Percentiles rank a stretch among this genome's conserved stretches.
phyloP scores from a whole-genome alignment of 2,329 filamentous ascomycete species.

The Curvularia sp. region DNA sequence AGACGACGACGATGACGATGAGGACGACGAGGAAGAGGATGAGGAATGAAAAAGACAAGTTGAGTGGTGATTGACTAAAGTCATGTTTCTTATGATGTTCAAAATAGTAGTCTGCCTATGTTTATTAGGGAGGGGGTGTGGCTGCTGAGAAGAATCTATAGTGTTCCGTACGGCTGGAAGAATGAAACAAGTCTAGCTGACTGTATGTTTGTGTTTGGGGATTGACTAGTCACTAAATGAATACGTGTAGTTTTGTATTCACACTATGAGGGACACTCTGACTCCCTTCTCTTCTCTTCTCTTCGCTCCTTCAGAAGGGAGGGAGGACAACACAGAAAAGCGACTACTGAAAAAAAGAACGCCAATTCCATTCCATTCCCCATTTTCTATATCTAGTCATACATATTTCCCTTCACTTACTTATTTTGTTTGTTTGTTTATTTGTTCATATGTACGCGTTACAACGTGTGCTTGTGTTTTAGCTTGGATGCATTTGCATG shows the following conservation, averaged over 20 bases:
- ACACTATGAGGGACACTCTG: too few relatives aligned
- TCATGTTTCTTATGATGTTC: background rate
- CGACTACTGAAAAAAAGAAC: background rate
- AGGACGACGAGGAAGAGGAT: slow-evolving; percentile 32
- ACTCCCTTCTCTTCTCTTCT: too few relatives aligned
- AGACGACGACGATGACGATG: slow-evolving; percentile 33
- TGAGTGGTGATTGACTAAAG: background rate
- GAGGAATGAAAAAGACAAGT: slow-evolving; percentile 22
- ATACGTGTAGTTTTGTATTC: too few relatives aligned
- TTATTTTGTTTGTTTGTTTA: too few relatives aligned
- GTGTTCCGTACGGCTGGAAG: background rate
- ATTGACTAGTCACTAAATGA: too few relatives aligned
- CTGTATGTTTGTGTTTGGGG: background rate
- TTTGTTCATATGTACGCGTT: too few relatives aligned
- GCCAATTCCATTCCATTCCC: background rate
- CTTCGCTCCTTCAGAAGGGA: too few relatives aligned
- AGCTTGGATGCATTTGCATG: too few relatives aligned
- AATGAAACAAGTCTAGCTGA: too few relatives aligned
- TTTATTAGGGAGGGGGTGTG: background rate
- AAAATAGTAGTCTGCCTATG: background rate
- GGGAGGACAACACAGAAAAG: background rate
- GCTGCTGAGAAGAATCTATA: background rate
- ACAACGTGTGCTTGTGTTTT: too few relatives aligned
- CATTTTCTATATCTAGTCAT: background rate
- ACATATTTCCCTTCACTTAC: background rate